These are phyloP conservation scores for Sporothrix pseudoabietina DNA, from an alignment of 2,329 filamentous ascomycete genomes.

Conservation along the genomic window DNA sequence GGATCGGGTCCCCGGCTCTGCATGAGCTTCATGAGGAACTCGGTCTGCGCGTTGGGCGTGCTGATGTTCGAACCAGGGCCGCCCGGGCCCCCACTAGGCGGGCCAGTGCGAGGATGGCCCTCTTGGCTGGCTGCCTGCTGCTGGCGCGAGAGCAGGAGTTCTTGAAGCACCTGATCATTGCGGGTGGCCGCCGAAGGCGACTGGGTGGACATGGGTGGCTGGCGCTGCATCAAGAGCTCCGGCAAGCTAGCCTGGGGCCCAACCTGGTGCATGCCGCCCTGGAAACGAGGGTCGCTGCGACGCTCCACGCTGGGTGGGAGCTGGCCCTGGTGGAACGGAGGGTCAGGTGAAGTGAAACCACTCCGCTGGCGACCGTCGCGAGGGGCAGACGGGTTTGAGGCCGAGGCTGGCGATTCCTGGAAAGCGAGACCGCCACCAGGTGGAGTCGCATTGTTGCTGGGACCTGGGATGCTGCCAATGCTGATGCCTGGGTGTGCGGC, in stretches of 20 bases:
- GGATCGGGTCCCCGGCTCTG: conserved; percentile 52
- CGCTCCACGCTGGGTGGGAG: conserved; percentile 47
- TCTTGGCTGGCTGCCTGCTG: conserved; percentile 55
- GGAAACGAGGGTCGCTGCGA: conserved; percentile 49
- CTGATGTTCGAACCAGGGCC: neutral
- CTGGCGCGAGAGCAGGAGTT: conserved; percentile 62
- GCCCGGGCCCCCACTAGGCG: neutral
- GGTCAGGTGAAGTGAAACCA: conserved; percentile 51
- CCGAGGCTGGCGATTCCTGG: conserved; percentile 30
- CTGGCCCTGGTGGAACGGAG: conserved; percentile 45
- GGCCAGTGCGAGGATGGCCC: conserved; percentile 40
- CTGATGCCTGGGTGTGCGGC: conserved; percentile 4
- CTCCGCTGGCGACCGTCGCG: conserved; percentile 44
- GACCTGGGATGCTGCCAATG: neutral
- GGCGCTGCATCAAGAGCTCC: conserved; percentile 62
- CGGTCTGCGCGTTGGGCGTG: conserved; percentile 65
- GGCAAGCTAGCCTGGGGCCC: conserved; percentile 61
- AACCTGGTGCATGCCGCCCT: conserved; percentile 37
- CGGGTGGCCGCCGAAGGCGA: conserved; percentile 19
- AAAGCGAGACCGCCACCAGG: conserved; percentile 29
- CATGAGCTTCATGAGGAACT: conserved; percentile 86
- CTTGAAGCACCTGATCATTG: conserved; percentile 59
- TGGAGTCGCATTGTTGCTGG: conserved; percentile 27
- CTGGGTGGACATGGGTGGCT: conserved; percentile 42
- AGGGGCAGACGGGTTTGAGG: neutral